Base-by-base conservation (phyloP, 140 eudicot genomes). In the Artemisia princeps region DNA sequence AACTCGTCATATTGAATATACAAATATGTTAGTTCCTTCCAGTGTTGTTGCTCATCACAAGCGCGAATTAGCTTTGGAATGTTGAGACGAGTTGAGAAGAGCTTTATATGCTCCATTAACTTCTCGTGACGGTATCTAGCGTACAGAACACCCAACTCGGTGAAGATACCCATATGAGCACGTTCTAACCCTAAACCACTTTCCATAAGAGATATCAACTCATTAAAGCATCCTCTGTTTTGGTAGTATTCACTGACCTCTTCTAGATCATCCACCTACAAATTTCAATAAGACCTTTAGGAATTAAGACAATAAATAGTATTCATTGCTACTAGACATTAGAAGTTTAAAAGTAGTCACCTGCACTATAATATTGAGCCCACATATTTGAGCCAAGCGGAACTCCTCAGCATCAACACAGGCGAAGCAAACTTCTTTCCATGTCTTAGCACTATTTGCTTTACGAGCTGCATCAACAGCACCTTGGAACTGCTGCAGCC, bases 341-440 rank as follows among this genome's bases (percentile, higher is more conserved):
- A 55, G 10, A 58, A 37, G 57, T 50, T 22, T 16, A 40, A 1
- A 11, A 42, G 22, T 14, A 0, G n/a, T 61, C 48, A 69, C 98
- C 99, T 88, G 99, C 20, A 94, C 96, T 62, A 94, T 94, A 65
- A 94, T 82, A 77, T 94, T 94, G 65, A 94, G 96, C 51, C 99
- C 96, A 70, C 99, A 94, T 12, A 94, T 94, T 62, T 94, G 96
- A 70, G 99, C 99, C 82, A 94, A 86, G 4, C 96, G 96, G 80
- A 94, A 94, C 84, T 94, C 99, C 78, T 94, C 99, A 13, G 96
- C 96, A 80, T 94, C 99, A 71, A 94, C 99, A 82, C 99, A 94
- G 70, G 99, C 96, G 24, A 94, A 94, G 81, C 99, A 94, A 51
- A 94, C 96, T 86, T 94, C 99, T 78, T 94, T 94, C 99, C 99